Percentiles rank a stretch among this genome's conserved stretches.
These are phyloP conservation scores for Bigelowiella natans DNA, from an alignment of 78 protist species.

Conservation along the genomic window DNA sequence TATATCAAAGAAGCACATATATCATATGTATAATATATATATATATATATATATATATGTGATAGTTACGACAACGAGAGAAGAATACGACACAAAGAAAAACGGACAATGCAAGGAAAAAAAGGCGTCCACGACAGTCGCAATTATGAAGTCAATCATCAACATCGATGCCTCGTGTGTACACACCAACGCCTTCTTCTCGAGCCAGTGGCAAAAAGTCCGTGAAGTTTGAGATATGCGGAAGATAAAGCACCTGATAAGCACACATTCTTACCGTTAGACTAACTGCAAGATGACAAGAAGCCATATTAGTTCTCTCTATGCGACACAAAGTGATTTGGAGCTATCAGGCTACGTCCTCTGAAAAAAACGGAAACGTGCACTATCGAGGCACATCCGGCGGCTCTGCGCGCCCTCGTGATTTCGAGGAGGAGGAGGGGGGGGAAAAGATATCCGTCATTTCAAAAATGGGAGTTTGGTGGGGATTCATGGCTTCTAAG, in stretches of 20 bases:
- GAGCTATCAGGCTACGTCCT: too few relatives aligned
- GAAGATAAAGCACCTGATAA: background rate
- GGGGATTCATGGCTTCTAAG: too few relatives aligned
- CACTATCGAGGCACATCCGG: too few relatives aligned
- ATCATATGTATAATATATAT: background rate
- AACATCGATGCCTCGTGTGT: background rate
- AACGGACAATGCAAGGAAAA: background rate
- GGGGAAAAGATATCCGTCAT: too few relatives aligned
- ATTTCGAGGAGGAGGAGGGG: too few relatives aligned
- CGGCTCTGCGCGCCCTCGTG: too few relatives aligned
- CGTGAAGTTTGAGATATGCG: background rate
- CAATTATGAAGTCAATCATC: background rate
- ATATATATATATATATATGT: background rate
- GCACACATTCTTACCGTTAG: too few relatives aligned
- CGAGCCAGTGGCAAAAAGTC: background rate
- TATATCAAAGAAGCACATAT: background rate
- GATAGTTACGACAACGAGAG: background rate
- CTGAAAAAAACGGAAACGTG: too few relatives aligned
- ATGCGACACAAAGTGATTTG: too few relatives aligned
- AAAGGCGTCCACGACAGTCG: background rate
- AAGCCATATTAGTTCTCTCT: too few relatives aligned
- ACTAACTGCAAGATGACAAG: too few relatives aligned
- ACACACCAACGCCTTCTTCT: background rate
- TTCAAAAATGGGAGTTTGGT: too few relatives aligned
- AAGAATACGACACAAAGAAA: background rate